phyloP scores from a whole-genome alignment of 2,329 filamentous ascomycete genomes.

The Arthroderma sp. region DNA sequence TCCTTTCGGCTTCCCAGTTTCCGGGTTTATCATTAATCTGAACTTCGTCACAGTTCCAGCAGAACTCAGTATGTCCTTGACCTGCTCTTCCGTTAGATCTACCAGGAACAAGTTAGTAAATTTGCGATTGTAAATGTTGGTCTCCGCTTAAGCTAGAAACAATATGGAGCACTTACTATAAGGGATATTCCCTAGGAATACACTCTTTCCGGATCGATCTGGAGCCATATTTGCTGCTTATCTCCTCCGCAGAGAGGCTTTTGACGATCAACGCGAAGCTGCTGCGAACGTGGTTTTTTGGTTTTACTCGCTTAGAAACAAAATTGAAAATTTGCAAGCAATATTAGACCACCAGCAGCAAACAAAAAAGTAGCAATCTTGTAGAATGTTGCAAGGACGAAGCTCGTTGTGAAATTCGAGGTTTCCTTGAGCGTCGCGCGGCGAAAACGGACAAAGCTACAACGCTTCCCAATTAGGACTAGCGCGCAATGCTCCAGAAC shows the following conservation, averaged over 20 bases:
- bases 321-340: too few species aligned
- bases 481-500: slow-evolving; percentile 10
- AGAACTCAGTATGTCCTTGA: slow-evolving; percentile 81
- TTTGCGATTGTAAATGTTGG: background rate
- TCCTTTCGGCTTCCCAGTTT: slow-evolving; percentile 86
- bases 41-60: slow-evolving; percentile 87
- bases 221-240: slow-evolving; percentile 25
- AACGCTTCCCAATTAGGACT: slow-evolving; percentile 6
- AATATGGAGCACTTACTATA: slow-evolving; percentile 51
- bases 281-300: too few species aligned
- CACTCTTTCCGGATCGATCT: slow-evolving; percentile 32
- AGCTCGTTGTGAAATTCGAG: too few species aligned
- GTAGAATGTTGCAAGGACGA: too few species aligned
- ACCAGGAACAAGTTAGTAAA: slow-evolving; percentile 13
- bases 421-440: too few species aligned
- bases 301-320: too few species aligned
- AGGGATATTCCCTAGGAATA: slow-evolving; percentile 48
- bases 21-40: slow-evolving; percentile 85
- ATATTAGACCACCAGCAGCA: background rate
- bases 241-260: background rate
- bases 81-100: slow-evolving; percentile 94
- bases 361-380: too few species aligned
- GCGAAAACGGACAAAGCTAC: too few species aligned
- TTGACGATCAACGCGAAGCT: too few species aligned
- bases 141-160: background rate